Evolutionary conservation across 306 rosid species (phyloP), one percentile per base, ranked within the genome.

Genomic region (Hippophae tibetana): DNA sequence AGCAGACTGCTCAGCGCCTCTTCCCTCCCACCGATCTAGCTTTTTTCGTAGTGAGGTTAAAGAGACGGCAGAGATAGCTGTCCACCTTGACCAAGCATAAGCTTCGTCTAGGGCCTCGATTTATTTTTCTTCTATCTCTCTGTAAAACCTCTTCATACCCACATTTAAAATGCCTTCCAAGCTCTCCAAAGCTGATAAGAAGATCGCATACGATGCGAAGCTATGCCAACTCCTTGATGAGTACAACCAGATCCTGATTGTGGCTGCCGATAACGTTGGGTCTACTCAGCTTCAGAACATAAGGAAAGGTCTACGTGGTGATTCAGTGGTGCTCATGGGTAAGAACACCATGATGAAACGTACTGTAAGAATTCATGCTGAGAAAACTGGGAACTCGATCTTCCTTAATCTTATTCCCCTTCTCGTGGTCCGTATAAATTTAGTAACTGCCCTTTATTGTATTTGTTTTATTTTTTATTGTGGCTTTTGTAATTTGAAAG

Each of bases 331-430:
- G 3, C 95, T 90, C 12, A 90, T 90, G 98, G 98, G 98, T 0
- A 90, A 90, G 73, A 90, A 90, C 70, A 90, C 98, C n/a, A 87
- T 90, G 98, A 90, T 90, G 98, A 90, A 90, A 81, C 76, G 98
- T 0, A 65, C 87, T 0, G 68, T 90, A 3, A 70, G 94, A 45
- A 83, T 87, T 0, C 96, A 87, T 14, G 11, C 98, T 9, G 87
- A 88, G 47, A 79, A 79, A 10, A 85, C 96, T 1, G 95, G 95
- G 5, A 90, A 87, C 84, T 64, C 49, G 1, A 71, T 52, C 18
- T 83, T 57, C 58, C 86, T 90, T 47, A 90, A 65, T 62, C 89
- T 90, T 42, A 70, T 90, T 7, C 98, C 98, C 7, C 96, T 87
- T 10, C 96, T 87, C 38, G 84, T 81, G 42, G 95, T 89, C 3